Evolutionary conservation across 176 grass and related monocot genomes (phyloP).

Genomic region (Carex kokanica): DNA sequence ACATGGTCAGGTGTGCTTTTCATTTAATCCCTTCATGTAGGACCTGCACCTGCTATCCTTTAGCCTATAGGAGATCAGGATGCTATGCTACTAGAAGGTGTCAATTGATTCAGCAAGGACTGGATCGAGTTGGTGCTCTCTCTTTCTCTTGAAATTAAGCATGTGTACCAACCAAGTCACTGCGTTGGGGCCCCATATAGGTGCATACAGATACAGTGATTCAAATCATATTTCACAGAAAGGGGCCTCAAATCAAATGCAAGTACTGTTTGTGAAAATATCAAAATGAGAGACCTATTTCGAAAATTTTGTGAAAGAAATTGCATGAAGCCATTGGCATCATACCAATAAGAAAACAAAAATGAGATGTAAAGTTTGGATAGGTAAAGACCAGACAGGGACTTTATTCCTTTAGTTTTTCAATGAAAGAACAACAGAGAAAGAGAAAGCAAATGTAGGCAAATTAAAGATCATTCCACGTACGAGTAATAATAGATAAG

Average conservation of each 20-base stretch:
- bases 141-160: not conserved
- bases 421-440: not conserved
- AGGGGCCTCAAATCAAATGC: not conserved
- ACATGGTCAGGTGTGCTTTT: not conserved
- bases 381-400: not conserved
- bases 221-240: not conserved
- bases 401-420: not conserved
- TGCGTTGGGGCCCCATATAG: not conserved
- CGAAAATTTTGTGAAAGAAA: not conserved
- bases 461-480: no score
- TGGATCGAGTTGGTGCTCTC: not conserved
- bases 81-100: not conserved
- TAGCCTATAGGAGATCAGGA: not conserved
- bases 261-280: not conserved
- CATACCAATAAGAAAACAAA: not conserved
- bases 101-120: not conserved
- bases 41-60: no score
- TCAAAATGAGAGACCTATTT: not conserved
- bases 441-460: not conserved
- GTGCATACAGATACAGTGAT: not conserved
- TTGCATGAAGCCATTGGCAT: not conserved
- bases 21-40: not conserved
- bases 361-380: not conserved
- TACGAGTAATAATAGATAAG: no score
- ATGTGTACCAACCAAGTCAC: not conserved